Percentiles rank a stretch among this genome's conserved stretches.
Conservation (phyloP, 2,329 filamentous ascomycete genomes). For the Teratosphaeria epicoccoides region DNA sequence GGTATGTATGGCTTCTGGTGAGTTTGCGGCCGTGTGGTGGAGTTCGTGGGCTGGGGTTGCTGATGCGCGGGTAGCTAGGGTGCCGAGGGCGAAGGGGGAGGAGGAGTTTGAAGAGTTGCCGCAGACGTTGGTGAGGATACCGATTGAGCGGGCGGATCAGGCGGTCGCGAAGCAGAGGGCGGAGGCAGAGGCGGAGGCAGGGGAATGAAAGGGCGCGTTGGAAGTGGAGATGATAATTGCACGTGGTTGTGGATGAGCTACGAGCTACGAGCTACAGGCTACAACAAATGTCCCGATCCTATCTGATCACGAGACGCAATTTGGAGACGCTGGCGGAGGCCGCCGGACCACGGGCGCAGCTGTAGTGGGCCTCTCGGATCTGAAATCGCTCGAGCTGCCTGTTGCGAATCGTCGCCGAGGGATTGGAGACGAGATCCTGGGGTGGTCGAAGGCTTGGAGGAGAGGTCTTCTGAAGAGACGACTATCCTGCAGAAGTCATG, state of each 20-base stretch:
- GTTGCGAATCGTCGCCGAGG: too few species aligned
- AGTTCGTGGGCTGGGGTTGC: neutral
- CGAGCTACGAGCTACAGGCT: neutral
- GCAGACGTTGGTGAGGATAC: conserved; percentile 74
- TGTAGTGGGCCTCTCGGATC: neutral
- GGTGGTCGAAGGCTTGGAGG: too few species aligned
- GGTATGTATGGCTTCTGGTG: conserved; percentile 79
- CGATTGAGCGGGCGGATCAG: conserved; percentile 55
- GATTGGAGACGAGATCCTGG: too few species aligned
- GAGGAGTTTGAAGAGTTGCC: conserved; percentile 47
- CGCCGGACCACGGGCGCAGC: neutral
- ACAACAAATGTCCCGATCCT: neutral
- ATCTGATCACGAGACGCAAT: too few species aligned
- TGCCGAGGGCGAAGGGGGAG: conserved; percentile 48
- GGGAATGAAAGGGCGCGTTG: neutral
- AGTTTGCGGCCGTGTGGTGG: conserved; percentile 21
- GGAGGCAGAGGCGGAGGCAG: conserved; percentile 13
- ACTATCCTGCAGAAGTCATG: too few species aligned
- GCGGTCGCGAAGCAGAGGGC: conserved; percentile 13
- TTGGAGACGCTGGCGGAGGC: too few species aligned
- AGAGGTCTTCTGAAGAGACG: too few species aligned
- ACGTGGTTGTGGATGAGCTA: neutral
- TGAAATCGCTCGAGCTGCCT: neutral
- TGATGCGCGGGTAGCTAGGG: conserved; percentile 46
- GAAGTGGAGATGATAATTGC: neutral